Evolutionary conservation across 169 alveolate species (phyloP).

Genomic region (Miamiensis avidus): DNA sequence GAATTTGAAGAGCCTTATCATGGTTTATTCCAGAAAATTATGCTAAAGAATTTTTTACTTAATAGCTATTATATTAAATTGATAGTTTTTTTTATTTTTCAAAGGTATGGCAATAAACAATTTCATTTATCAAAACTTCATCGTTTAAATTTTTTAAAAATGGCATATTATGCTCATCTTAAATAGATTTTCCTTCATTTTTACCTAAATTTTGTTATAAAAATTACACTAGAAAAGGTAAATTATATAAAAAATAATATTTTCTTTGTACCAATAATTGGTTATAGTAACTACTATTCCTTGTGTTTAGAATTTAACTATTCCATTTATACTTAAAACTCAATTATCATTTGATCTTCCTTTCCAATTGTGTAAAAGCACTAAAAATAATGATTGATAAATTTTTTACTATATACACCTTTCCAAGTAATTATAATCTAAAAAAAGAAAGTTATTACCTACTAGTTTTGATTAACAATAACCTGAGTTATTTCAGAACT

Average conservation of each 20-base stretch:
- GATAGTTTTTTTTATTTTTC: neutral
- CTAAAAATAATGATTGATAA: neutral
- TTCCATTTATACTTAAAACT: too few relatives aligned
- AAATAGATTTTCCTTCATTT: neutral
- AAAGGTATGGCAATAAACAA: too few relatives aligned
- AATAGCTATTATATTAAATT: too few relatives aligned
- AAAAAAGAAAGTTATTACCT: neutral
- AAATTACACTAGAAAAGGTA: too few relatives aligned
- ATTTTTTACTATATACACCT: neutral
- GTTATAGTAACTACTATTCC: neutral
- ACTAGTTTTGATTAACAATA: too few relatives aligned
- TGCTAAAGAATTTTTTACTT: neutral
- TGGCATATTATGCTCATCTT: neutral
- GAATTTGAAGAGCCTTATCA: neutral
- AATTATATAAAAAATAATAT: too few relatives aligned
- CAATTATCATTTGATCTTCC: neutral
- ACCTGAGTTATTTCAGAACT: neutral
- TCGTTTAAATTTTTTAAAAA: neutral
- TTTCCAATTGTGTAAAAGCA: neutral
- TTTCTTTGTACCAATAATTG: neutral
- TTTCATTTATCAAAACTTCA: neutral
- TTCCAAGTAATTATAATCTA: neutral
- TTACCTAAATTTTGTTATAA: too few relatives aligned
- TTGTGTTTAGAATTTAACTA: too few relatives aligned
- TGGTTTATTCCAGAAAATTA: too few relatives aligned